phyloP scores from a whole-genome alignment of 495 filamentous ascomycete species.

The Trichoderma reesei region DNA sequence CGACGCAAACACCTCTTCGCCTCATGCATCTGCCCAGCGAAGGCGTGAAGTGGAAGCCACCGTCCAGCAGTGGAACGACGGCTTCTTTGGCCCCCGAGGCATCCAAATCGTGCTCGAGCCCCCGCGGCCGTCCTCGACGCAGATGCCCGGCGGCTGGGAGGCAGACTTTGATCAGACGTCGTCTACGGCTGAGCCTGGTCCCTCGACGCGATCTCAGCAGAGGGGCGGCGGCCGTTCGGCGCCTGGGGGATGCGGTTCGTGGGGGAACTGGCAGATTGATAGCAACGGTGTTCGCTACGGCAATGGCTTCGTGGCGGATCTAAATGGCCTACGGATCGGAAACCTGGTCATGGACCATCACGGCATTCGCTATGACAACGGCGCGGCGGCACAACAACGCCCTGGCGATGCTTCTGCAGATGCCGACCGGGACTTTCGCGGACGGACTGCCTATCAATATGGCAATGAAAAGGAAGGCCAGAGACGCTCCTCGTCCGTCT shows the following conservation, averaged over 20 bases:
- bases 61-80: slow-evolving; percentile 41
- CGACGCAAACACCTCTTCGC: neutral
- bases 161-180: neutral
- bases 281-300: slow-evolving; percentile 31
- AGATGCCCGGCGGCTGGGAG: slow-evolving; percentile 7
- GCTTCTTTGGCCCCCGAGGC: slow-evolving; percentile 38
- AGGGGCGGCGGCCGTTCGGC: neutral
- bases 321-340: slow-evolving; percentile 31
- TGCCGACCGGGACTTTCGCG: neutral
- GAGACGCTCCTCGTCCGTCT: slow-evolving; percentile 16
- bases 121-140: neutral
- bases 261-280: slow-evolving; percentile 24
- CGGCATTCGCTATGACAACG: slow-evolving; percentile 3
- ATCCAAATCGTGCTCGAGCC: slow-evolving; percentile 11
- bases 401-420: no score
- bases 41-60: slow-evolving; percentile 22
- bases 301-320: slow-evolving; percentile 28
- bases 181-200: neutral
- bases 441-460: neutral
- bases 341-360: slow-evolving; percentile 20
- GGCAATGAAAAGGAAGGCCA: neutral
- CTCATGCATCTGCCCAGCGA: neutral
- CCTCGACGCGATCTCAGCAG: neutral
- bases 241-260: neutral
- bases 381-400: neutral